These are phyloP conservation scores for Stereocaulon alpinum DNA, from an alignment of 495 filamentous ascomycete species.

Conservation along the genomic window DNA sequence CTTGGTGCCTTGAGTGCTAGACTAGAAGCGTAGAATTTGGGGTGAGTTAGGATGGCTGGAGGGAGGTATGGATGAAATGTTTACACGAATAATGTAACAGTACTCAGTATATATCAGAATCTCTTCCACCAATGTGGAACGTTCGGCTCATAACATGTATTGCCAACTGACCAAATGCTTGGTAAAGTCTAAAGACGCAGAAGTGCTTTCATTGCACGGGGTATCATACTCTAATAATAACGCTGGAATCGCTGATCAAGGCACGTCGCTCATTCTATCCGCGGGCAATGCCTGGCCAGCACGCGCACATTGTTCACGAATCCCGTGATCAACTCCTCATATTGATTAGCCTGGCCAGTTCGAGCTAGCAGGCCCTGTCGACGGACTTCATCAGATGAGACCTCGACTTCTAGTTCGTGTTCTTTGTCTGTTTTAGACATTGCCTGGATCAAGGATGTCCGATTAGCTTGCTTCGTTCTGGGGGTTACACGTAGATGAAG, in stretches of 20 bases:
- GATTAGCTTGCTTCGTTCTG: neutral
- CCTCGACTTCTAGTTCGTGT: slow-evolving; percentile 82
- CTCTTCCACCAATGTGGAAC: neutral
- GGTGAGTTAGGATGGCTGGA: no score
- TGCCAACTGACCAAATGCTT: neutral
- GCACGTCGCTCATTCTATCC: neutral
- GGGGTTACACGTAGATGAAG: neutral
- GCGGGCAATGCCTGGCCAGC: slow-evolving; percentile 38
- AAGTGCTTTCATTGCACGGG: slow-evolving; percentile 7
- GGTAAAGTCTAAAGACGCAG: neutral
- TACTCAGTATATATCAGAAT: no score
- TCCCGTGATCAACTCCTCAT: slow-evolving; percentile 64
- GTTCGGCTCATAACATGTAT: neutral
- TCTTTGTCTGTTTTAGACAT: slow-evolving; percentile 49
- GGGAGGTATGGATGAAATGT: no score
- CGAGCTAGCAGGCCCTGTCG: slow-evolving; percentile 56
- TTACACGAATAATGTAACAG: no score
- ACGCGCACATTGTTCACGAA: slow-evolving; percentile 76
- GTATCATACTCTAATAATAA: slow-evolving; percentile 4
- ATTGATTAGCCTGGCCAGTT: slow-evolving; percentile 51
- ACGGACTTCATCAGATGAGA: slow-evolving; percentile 54
- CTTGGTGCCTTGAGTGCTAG: no score
- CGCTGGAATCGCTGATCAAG: neutral
- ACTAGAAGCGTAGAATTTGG: no score
- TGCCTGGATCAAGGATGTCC: slow-evolving; percentile 23